Conservation (phyloP, 192 early-diverging fungal genomes). For the Backusella sp. region DNA sequence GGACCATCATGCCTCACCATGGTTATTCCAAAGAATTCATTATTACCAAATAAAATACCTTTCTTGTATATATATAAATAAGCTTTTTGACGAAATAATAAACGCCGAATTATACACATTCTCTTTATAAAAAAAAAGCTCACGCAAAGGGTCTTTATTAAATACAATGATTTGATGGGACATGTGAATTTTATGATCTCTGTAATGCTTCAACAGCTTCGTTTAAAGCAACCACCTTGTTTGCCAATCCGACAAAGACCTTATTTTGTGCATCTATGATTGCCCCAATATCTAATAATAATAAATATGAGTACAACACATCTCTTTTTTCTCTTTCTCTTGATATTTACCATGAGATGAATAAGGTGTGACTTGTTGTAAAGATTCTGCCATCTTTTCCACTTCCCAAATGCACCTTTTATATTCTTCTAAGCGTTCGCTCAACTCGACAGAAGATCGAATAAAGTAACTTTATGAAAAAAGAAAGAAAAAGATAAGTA, state of each 20-base stretch:
- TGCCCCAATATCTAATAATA: slow-evolving; percentile 21
- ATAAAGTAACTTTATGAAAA: too few relatives aligned
- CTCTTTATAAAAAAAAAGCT: not conserved
- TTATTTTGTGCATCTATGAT: slow-evolving; percentile 29
- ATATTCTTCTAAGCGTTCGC: slow-evolving; percentile 2
- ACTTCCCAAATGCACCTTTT: slow-evolving; percentile 32
- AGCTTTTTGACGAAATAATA: not conserved
- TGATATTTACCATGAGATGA: slow-evolving; percentile 17
- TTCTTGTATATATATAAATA: not conserved
- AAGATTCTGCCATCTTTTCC: slow-evolving; percentile 22
- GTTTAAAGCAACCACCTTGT: slow-evolving; percentile 20
- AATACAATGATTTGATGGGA: too few relatives aligned
- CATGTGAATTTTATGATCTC: not conserved
- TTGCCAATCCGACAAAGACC: slow-evolving; percentile 21
- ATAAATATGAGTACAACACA: not conserved
- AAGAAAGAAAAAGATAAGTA: too few relatives aligned
- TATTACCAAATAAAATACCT: not conserved
- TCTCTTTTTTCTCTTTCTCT: not conserved
- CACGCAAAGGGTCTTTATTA: too few relatives aligned
- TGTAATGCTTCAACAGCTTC: slow-evolving; percentile 1
- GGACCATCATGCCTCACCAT: not conserved
- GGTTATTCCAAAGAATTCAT: slow-evolving; percentile 23
- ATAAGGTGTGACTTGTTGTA: slow-evolving; percentile 7
- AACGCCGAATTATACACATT: not conserved
- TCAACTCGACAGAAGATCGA: not conserved